Evolutionary conservation across 2,329 filamentous ascomycete genomes (phyloP).

Genomic region (Verticillium tricorpus): DNA sequence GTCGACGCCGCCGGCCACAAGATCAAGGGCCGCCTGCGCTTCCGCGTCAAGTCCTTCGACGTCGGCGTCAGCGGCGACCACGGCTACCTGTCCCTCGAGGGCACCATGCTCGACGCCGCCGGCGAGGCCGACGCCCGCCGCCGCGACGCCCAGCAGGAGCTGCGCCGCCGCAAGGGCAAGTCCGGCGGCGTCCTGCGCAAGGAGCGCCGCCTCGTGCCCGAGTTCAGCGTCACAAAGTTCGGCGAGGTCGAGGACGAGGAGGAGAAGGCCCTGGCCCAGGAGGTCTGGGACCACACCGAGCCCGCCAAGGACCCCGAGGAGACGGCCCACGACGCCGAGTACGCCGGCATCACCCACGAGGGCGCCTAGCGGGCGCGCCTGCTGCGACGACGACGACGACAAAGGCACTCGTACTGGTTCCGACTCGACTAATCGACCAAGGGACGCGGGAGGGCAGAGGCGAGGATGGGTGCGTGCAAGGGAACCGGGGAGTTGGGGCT

Average conservation of each 20-base stretch:
- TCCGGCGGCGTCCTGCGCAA: slow-evolving; percentile 12
- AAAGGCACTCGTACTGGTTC: background rate
- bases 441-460: background rate
- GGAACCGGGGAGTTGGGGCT: background rate
- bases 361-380: background rate
- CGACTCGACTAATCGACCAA: background rate
- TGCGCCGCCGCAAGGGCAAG: slow-evolving; percentile 23
- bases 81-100: slow-evolving; percentile 80
- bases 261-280: slow-evolving; percentile 18
- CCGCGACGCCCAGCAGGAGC: slow-evolving; percentile 45
- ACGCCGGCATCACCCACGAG: slow-evolving; percentile 1
- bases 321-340: background rate
- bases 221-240: slow-evolving; percentile 55
- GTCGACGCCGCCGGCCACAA: slow-evolving; percentile 64
- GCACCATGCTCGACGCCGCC: slow-evolving; percentile 71
- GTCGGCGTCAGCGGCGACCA: slow-evolving; percentile 69
- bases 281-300: slow-evolving; percentile 13
- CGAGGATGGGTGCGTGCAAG: background rate
- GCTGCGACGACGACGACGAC: no score
- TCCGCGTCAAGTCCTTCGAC: slow-evolving; percentile 82
- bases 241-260: slow-evolving; percentile 41
- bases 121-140: slow-evolving; percentile 55
- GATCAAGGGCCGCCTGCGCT: slow-evolving; percentile 66
- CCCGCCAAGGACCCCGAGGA: slow-evolving; percentile 6
- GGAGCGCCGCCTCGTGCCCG: slow-evolving; percentile 37